Base-by-base conservation (phyloP, 768 basidiomycete genomes). In the Boletus sensibilis region DNA sequence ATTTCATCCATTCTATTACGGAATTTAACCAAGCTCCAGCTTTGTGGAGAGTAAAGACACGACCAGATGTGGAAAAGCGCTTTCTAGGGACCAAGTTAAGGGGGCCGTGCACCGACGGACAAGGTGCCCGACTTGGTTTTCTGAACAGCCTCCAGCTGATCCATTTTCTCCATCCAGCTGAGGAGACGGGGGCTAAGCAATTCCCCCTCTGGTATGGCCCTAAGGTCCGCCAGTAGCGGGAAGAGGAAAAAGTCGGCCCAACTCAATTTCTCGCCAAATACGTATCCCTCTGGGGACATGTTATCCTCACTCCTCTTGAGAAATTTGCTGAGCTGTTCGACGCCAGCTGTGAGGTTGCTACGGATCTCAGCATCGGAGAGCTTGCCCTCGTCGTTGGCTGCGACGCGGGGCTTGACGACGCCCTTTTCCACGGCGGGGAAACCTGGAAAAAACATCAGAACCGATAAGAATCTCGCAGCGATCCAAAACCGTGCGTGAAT, bases 241-340 rank as follows among this genome's bases (percentile, higher is more conserved):
- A 52, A 73, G 13, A 72, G 63, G 63, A 73, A 73, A 49, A 73
- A 70, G 56, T 72, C 70, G 14, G 72, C 70, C 70, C 70, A 72
- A 6, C 53, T 64, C 43, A 67, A n/a, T 38, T 61, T 56, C 13
- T 58, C 55, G 6, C 70, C 70, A 53, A 72, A 73, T 2, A 66
- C 52, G 25, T 66, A 72, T 14, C 72, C 72, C 6, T 64, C 55
- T 1, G 61, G 61, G 20, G 68, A 59, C 68, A 72, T 72, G 20
- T 41, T 23, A 0, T 55, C 59, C 46, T 72, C 70, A 14, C 33
- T n/a, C 11, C 4, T 31, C 25, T 37, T 18, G 29, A 72, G 64
- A 45, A 70, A 59, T 11, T 29, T 46, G 2, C 40, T 50, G 34
- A 72, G 58, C 1, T 55, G 43, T 0, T 50, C 61, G 12, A 73